A percentile compares a stretch with the other conserved stretches of the same genome.
phyloP scores from a whole-genome alignment of 805 yeast species.

The Saturnispora galanensis region DNA sequence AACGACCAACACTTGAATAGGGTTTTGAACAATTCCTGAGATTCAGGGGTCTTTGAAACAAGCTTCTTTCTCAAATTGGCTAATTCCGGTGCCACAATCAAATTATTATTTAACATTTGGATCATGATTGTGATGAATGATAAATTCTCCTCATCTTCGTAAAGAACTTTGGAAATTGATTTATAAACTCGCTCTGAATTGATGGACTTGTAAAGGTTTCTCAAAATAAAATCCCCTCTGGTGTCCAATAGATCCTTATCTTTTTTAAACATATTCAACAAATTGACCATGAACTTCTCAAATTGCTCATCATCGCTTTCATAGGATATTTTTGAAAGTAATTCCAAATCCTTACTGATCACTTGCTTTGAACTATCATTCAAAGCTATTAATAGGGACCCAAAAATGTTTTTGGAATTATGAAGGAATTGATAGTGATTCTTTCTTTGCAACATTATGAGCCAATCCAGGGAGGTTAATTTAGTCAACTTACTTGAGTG shows the following conservation, averaged over 20 bases:
- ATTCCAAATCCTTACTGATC: slow-evolving; percentile 59
- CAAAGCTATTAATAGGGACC: slow-evolving; percentile 64
- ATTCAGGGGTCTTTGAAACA: slow-evolving; percentile 29
- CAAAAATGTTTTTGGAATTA: slow-evolving; percentile 55
- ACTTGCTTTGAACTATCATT: slow-evolving; percentile 67
- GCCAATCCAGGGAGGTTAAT: slow-evolving; percentile 83
- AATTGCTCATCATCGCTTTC: slow-evolving; percentile 71
- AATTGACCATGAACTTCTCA: slow-evolving; percentile 60
- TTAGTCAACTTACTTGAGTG: slow-evolving; percentile 40
- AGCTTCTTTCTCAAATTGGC: slow-evolving; percentile 58
- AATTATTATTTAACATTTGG: slow-evolving; percentile 77
- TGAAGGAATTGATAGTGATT: slow-evolving; percentile 49
- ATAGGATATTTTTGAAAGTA: slow-evolving; percentile 62
- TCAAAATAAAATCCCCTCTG: slow-evolving; percentile 72
- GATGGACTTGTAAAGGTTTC: slow-evolving; percentile 73
- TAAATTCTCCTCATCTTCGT: slow-evolving; percentile 45
- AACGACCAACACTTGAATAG: slow-evolving; percentile 88
- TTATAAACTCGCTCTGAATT: slow-evolving; percentile 78
- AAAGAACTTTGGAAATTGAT: slow-evolving; percentile 64
- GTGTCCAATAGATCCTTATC: slow-evolving; percentile 59
- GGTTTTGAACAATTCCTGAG: slow-evolving; percentile 46
- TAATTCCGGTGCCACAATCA: slow-evolving; percentile 80
- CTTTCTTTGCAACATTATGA: slow-evolving; percentile 66
- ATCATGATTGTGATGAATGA: slow-evolving; percentile 73
- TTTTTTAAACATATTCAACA: slow-evolving; percentile 57